These are phyloP conservation scores for Rhodotorula mucilaginosa DNA, from an alignment of 1,284 basidiomycete genomes.

Conservation along the genomic window DNA sequence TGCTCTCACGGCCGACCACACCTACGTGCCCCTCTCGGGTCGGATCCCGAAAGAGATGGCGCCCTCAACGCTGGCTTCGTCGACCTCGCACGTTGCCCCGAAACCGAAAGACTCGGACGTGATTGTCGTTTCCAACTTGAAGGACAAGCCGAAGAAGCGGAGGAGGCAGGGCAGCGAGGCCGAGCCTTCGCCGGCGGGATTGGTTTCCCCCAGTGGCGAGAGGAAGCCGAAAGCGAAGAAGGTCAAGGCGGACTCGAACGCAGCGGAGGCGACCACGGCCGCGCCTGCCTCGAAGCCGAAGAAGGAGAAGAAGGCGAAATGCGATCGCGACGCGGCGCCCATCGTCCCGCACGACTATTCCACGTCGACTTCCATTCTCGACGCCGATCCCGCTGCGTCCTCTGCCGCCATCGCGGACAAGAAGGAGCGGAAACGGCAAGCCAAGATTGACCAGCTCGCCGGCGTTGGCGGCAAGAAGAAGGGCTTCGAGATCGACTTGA, in stretches of 20 bases:
- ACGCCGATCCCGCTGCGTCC: conserved; percentile 49
- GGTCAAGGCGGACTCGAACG: conserved; percentile 8
- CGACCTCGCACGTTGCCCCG: conserved; percentile 49
- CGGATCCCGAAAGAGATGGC: conserved; percentile 53
- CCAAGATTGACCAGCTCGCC: conserved; percentile 3
- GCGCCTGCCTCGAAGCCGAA: conserved; percentile 37
- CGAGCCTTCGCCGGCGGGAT: background rate
- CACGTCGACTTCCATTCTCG: conserved; percentile 70
- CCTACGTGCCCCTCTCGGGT: conserved; percentile 34
- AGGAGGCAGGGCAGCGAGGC: conserved; percentile 32
- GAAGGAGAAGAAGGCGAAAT: conserved; percentile 39
- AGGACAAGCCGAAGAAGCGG: conserved; percentile 46
- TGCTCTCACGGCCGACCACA: conserved; percentile 27
- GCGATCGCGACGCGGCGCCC: background rate
- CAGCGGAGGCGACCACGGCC: conserved; percentile 27
- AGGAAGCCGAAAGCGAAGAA: conserved; percentile 8
- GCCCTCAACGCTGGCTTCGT: conserved; percentile 58
- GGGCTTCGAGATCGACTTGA: conserved; percentile 34
- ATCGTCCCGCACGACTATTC: conserved; percentile 69
- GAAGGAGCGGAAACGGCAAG: conserved; percentile 26
- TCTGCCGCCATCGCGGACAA: conserved; percentile 19
- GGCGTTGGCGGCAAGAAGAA: conserved; percentile 1
- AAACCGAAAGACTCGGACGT: conserved; percentile 55
- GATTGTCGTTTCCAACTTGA: conserved; percentile 64
- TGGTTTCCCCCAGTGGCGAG: background rate